Evolutionary conservation across 257 asterid species (phyloP).

Genomic region (Verbascum thapsus): DNA sequence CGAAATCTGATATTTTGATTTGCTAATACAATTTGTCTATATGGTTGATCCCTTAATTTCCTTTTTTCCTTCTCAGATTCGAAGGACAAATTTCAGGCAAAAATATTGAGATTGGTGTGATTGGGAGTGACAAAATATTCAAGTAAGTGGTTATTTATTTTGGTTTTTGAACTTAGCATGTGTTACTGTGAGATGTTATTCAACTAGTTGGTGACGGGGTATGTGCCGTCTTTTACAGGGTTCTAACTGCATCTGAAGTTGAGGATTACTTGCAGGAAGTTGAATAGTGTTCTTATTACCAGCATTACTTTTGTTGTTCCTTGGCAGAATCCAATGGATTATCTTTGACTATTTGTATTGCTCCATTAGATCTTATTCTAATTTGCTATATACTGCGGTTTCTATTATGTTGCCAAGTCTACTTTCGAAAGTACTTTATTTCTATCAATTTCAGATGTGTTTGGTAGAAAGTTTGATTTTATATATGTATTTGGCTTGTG

Average conservation of each 20-base stretch:
- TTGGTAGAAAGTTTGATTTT: no score
- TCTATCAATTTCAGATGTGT: no score
- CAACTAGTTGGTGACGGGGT: slow-evolving; percentile 8
- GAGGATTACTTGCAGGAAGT: slow-evolving; percentile 97
- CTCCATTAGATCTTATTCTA: no score
- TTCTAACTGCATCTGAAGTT: slow-evolving; percentile 84
- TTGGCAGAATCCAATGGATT: slow-evolving; percentile 7
- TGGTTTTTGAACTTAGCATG: not conserved
- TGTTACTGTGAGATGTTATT: not conserved
- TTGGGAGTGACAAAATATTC: slow-evolving; percentile 81
- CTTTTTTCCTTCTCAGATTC: slow-evolving; percentile 49
- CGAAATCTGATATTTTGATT: not conserved
- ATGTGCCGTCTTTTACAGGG: slow-evolving; percentile 53
- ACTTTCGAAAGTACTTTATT: no score
- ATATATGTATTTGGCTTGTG: no score
- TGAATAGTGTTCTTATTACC: slow-evolving; percentile 43
- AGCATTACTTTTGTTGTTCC: not conserved
- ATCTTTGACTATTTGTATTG: slow-evolving; percentile 20
- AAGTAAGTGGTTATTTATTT: slow-evolving; percentile 41
- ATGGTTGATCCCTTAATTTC: not conserved
- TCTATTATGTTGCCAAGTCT: no score
- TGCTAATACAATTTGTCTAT: not conserved
- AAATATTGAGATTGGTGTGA: slow-evolving; percentile 95
- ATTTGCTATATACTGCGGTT: no score
- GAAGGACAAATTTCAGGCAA: slow-evolving; percentile 97